Percentiles rank a stretch among this genome's conserved stretches.
Conservation (phyloP, 2,329 filamentous ascomycete genomes). For the Lasiodiplodia sp. region DNA sequence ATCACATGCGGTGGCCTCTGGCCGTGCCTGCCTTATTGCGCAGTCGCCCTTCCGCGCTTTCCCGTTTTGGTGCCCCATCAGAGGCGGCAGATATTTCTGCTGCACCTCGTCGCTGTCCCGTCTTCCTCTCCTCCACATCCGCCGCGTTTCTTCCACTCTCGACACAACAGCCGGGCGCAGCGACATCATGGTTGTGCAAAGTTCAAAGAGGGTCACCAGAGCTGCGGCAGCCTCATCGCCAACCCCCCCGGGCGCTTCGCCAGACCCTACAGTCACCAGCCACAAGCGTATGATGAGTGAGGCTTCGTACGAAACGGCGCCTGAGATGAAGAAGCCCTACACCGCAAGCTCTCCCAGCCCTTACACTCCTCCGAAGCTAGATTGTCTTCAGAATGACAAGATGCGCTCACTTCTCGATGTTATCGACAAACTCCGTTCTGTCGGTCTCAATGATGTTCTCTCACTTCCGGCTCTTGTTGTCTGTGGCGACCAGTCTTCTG, state of each 20-base stretch:
- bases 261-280: no score
- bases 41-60: neutral
- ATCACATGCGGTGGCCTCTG: neutral
- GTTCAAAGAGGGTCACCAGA: neutral
- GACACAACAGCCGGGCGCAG: no score
- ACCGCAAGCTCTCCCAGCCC: fast-evolving
- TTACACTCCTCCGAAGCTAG: neutral
- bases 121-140: neutral
- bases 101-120: neutral
- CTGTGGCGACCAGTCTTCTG: constrained; percentile 83
- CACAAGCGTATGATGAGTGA: no score
- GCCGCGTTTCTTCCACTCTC: no score
- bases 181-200: neutral
- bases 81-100: constrained; percentile 33
- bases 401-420: neutral
- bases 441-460: neutral
- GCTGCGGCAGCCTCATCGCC: no score
- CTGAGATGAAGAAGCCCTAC: no score
- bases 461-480: constrained; percentile 70
- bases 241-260: no score
- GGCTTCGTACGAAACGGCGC: no score
- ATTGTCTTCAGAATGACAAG: neutral
- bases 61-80: neutral
- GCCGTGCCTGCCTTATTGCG: neutral
- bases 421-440: neutral